These are phyloP conservation scores for Wickerhamiella shivajii DNA, from an alignment of 805 yeast genomes.

Conservation along the genomic window DNA sequence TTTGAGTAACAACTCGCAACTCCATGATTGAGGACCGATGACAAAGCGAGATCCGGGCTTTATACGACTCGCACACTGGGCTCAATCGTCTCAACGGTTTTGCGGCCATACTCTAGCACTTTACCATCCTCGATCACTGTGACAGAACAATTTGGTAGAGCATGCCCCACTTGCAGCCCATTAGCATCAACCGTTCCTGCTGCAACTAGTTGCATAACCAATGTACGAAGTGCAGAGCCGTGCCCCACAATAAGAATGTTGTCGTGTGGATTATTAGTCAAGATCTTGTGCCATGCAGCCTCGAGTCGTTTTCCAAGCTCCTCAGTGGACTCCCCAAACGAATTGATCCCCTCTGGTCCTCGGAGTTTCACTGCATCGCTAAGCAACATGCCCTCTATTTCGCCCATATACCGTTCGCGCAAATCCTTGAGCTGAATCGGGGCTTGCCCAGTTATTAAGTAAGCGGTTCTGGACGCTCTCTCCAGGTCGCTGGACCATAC, in stretches of 20 bases:
- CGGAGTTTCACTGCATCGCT: constrained; percentile 8
- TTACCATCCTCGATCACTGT: constrained; percentile 12
- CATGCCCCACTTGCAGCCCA: no score
- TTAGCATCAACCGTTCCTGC: constrained; percentile 3
- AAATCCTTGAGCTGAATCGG: constrained; percentile 5
- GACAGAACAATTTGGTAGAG: constrained; percentile 16
- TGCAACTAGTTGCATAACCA: constrained; percentile 9
- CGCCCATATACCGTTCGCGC: constrained; percentile 18
- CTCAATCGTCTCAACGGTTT: constrained; percentile 6
- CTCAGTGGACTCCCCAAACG: constrained; percentile 14
- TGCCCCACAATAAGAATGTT: constrained; percentile 16
- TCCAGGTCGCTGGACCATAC: constrained; percentile 15
- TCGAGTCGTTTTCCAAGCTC: constrained; percentile 10
- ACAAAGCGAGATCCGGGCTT: background rate
- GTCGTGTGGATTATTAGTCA: constrained; percentile 2
- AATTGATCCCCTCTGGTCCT: background rate
- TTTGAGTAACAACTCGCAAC: constrained; percentile 11
- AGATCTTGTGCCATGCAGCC: constrained; percentile 9
- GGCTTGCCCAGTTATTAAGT: constrained; percentile 8
- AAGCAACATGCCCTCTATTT: constrained; percentile 13
- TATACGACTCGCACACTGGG: constrained; percentile 5
- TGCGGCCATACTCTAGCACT: constrained; percentile 11
- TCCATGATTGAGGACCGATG: constrained; percentile 2
- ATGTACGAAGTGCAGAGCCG: constrained; percentile 15
- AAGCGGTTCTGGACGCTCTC: constrained; percentile 17